Base-by-base conservation (phyloP, 495 filamentous ascomycete species). In the Hapsidospora chrysogenum region DNA sequence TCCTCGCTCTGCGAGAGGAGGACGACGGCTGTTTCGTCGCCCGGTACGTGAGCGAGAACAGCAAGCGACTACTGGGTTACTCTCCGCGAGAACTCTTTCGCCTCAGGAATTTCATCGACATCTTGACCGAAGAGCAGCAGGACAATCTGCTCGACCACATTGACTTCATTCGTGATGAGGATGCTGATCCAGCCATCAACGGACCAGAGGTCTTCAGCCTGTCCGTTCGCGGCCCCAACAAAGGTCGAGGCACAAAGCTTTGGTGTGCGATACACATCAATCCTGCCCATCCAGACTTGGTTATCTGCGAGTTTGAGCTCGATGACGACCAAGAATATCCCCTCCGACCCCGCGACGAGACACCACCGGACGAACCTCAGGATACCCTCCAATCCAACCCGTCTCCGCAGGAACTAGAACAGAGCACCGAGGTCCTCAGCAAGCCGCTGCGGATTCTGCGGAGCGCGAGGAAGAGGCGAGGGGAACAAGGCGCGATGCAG, bases 281-380 rank as follows among this genome's bases (percentile, higher is more conserved):
- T 38, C 60, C 69, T 10, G 54, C 58, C 0, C 72, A 81, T 38
- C 66, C 66, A 2, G 72, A 85, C 31, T 44, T 86, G 19, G 62
- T 92, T 14, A 80, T 96, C 23, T 93, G 84, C 60, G 87, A 96
- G 46, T 86, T 96, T 40, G 87, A 96, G 49, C 52, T 84, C 13
- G 83, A 94, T 51, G 77, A 94, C 36, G 87, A 96, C 46, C 58
- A 58, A 0, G 40, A 65, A 1, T 73, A 81, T 45, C 87, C 87
- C 0, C 56, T 92, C 14, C 66, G 69, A 3, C 63, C 74, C 0
- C 54, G 58, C 2, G 70, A 63, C 1, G 72, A 76, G 31, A 43
- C 53, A 1, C 67, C 63, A 1, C 72, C 69, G 1, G 66, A 73
- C 11, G 46, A 49, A 10, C 78, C 87, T 1, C 66, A 80, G 39